Percentiles rank a stretch among this genome's conserved stretches.
Conservation (phyloP, 2,329 filamentous ascomycete genomes). For the Microcyclosporella mali region DNA sequence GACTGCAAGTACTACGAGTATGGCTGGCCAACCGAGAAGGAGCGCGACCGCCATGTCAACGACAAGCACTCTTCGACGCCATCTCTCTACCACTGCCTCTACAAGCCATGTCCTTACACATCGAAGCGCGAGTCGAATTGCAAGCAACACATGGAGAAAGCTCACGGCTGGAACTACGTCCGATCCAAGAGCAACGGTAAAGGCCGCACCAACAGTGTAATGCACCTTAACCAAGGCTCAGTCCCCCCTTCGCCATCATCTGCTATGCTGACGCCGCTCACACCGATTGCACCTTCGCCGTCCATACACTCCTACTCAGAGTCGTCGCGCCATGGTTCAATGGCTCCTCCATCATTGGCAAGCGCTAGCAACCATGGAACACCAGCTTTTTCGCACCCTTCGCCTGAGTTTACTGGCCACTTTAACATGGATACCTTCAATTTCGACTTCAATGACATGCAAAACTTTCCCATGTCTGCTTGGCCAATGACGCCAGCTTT, state of each 20-base stretch:
- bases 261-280: conserved; percentile 29
- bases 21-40: conserved; percentile 96
- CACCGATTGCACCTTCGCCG: conserved; percentile 36
- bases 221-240: conserved; percentile 53
- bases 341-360: conserved; percentile 28
- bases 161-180: conserved; percentile 83
- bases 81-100: conserved; percentile 76
- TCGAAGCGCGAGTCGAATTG: conserved; percentile 95
- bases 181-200: conserved; percentile 89
- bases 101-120: conserved; percentile 78
- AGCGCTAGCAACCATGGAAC: conserved; percentile 28
- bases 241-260: conserved; percentile 59
- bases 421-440: conserved; percentile 30
- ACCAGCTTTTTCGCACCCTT: conserved; percentile 25
- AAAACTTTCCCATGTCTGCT: conserved; percentile 11
- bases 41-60: conserved; percentile 90
- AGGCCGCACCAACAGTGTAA: conserved; percentile 48
- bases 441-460: conserved; percentile 31
- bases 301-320: conserved; percentile 32
- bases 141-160: conserved; percentile 99
- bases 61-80: conserved; percentile 86
- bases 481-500: conserved; percentile 31
- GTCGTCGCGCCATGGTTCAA: conserved; percentile 27
- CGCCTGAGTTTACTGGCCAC: conserved; percentile 31
- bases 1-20: conserved; percentile 85